Evolutionary conservation across 2,329 filamentous ascomycete species (phyloP).

Genomic region (Drechslerella coelobrocha): DNA sequence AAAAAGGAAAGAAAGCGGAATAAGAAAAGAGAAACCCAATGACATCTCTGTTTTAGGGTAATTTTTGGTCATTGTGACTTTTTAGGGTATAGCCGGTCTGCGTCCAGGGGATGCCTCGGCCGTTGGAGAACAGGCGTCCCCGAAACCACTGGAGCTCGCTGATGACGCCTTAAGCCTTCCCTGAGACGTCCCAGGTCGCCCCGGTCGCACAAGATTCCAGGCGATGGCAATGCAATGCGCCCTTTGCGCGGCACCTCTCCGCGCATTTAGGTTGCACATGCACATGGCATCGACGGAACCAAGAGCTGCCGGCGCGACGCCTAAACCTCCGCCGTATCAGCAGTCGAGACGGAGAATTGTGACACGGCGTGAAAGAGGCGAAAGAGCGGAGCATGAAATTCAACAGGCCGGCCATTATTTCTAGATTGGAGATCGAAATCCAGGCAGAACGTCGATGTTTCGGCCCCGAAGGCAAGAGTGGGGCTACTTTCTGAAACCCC

Average conservation of each 20-base stretch:
- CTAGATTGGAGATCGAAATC: conserved; percentile 17
- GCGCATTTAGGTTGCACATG: neutral
- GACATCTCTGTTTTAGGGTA: conserved; percentile 16
- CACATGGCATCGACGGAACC: conserved; percentile 4
- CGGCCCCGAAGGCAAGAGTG: conserved; percentile 9
- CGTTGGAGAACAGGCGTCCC: conserved; percentile 43
- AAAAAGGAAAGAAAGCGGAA: conserved; percentile 11
- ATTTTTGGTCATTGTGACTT: conserved; percentile 17
- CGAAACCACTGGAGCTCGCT: conserved; percentile 18
- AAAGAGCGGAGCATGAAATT: conserved; percentile 14
- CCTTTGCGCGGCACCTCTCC: neutral
- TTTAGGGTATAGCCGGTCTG: conserved; percentile 17
- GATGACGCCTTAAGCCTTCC: conserved; percentile 35
- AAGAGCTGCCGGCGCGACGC: conserved; percentile 22
- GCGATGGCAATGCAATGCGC: neutral
- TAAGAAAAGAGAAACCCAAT: conserved; percentile 50
- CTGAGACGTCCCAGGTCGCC: neutral
- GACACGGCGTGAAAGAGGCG: conserved; percentile 11
- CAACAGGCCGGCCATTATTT: conserved; percentile 14
- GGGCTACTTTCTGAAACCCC: conserved; percentile 28
- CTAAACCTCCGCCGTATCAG: conserved; percentile 32
- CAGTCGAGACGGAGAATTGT: conserved; percentile 24
- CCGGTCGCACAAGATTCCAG: neutral
- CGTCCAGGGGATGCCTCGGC: conserved; percentile 33
- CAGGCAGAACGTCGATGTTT: conserved; percentile 38